Percentiles rank a stretch among this genome's conserved stretches.
phyloP scores from a whole-genome alignment of 192 early-diverging fungal genomes.

The Backusella tarrabulga region DNA sequence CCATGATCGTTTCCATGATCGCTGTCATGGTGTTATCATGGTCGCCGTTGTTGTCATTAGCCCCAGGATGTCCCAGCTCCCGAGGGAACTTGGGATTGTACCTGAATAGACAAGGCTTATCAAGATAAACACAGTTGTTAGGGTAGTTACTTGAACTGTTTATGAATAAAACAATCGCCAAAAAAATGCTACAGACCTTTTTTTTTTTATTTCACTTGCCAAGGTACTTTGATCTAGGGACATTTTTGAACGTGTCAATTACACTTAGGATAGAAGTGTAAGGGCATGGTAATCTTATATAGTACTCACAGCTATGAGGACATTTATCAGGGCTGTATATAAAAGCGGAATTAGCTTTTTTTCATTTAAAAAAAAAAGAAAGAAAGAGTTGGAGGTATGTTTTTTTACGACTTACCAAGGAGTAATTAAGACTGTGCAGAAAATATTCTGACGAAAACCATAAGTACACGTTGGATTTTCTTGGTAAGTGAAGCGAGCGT shows the following conservation, averaged over 20 bases:
- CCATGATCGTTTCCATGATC: too few species aligned
- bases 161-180: background rate
- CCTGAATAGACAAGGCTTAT: background rate
- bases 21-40: background rate
- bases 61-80: background rate
- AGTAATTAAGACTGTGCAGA: background rate
- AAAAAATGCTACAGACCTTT: background rate
- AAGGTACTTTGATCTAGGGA: background rate
- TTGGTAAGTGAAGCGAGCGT: background rate
- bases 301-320: background rate
- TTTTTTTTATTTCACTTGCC: background rate
- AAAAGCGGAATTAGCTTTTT: background rate
- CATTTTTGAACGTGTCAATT: background rate
- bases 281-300: background rate
- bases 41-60: background rate
- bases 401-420: background rate
- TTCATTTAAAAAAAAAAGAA: background rate
- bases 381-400: background rate
- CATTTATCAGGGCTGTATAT: background rate
- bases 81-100: background rate
- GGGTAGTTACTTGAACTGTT: background rate
- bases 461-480: background rate
- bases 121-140: background rate
- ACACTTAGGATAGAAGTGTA: background rate
- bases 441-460: background rate